Evolutionary conservation across 2,329 filamentous ascomycete genomes (phyloP).

Genomic region (Tolypocladium sp.): DNA sequence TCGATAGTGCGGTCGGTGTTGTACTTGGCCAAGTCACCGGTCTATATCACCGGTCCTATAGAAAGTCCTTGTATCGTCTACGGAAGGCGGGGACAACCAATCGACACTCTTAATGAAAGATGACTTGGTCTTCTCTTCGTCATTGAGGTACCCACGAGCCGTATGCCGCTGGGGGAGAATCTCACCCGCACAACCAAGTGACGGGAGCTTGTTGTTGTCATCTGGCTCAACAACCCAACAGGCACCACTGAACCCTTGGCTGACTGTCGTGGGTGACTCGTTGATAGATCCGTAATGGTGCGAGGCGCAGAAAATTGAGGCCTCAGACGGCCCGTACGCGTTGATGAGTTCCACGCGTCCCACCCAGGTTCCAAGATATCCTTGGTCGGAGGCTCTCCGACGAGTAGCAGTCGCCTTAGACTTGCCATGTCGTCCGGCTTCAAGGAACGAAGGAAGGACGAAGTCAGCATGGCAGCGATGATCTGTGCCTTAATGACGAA

Average conservation of each 20-base stretch:
- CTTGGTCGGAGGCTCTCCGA: not conserved
- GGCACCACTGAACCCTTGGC: not conserved
- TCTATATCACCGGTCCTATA: too few relatives aligned
- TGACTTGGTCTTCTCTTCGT: constrained; percentile 10
- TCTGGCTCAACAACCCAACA: constrained; percentile 13
- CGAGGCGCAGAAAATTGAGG: not conserved
- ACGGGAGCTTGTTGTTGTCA: constrained; percentile 7
- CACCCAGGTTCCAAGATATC: not conserved
- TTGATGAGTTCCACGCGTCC: not conserved
- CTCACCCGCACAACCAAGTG: constrained; percentile 13
- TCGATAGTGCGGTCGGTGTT: constrained; percentile 27
- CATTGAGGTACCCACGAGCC: constrained; percentile 12
- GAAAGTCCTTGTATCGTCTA: constrained; percentile 4
- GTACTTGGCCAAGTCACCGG: constrained; percentile 37
- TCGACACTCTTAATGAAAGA: constrained; percentile 31
- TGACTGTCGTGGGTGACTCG: not conserved
- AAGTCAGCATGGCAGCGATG: not conserved
- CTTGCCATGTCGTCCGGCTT: not conserved
- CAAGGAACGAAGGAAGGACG: not conserved
- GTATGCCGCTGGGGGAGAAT: constrained; percentile 17
- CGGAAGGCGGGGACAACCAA: constrained; percentile 13
- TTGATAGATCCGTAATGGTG: not conserved
- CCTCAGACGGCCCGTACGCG: constrained; percentile 3
- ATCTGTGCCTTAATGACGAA: not conserved
- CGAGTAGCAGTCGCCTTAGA: not conserved